Evolutionary conservation across 2,329 filamentous ascomycete species (phyloP).

Genomic region (Verticillium albo-atrum): DNA sequence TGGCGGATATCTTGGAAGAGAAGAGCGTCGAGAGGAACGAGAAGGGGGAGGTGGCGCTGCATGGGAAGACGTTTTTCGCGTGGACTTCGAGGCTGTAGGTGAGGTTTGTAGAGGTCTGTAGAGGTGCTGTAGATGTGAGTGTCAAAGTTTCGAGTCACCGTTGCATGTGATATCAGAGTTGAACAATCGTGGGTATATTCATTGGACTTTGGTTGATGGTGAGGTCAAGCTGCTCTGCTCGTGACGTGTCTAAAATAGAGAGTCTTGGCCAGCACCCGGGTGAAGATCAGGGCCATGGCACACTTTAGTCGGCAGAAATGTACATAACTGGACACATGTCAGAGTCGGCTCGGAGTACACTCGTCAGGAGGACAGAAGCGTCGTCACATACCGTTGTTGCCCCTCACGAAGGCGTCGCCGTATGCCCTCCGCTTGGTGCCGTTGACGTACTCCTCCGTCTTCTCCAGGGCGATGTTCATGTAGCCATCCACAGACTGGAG

Average conservation of each 20-base stretch:
- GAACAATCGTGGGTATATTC: conserved; percentile 10
- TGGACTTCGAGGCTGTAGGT: conserved; percentile 51
- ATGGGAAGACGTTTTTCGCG: conserved; percentile 58
- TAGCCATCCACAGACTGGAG: conserved; percentile 97
- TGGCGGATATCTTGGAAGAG: conserved; percentile 49
- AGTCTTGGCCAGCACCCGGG: neutral
- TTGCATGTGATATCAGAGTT: neutral
- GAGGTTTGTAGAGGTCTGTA: neutral
- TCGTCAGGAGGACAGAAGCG: neutral
- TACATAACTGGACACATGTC: conserved; percentile 55
- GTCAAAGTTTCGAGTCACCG: neutral
- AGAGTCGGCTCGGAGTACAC: conserved; percentile 9
- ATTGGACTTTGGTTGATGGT: conserved; percentile 5
- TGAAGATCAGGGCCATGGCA: neutral
- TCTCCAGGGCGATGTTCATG: conserved; percentile 99
- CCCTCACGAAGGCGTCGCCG: conserved; percentile 91
- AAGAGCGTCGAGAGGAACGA: conserved; percentile 54
- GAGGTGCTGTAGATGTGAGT: neutral
- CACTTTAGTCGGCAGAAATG: conserved; percentile 54
- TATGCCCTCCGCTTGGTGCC: conserved; percentile 78
- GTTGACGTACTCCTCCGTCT: conserved; percentile 88
- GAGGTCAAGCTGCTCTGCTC: conserved; percentile 1
- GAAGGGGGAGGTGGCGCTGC: conserved; percentile 57
- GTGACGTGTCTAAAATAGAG: neutral
- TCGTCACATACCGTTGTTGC: conserved; percentile 74